These are phyloP conservation scores for Pseudocercospora fijiensis DNA, from an alignment of 2,329 filamentous ascomycete genomes.

Conservation along the genomic window DNA sequence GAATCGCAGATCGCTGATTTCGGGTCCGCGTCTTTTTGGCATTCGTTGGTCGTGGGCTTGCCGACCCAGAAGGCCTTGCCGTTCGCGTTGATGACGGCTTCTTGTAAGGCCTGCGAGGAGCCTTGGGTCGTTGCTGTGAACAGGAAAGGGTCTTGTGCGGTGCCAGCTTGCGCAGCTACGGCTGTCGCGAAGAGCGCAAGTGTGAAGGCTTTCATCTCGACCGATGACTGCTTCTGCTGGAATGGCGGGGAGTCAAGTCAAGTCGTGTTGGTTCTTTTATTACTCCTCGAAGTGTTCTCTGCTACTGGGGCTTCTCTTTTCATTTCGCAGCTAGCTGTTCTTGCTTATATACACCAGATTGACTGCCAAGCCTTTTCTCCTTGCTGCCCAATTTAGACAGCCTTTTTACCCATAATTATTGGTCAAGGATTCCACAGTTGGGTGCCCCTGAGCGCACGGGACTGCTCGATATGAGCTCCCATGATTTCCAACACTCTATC, in stretches of 20 bases:
- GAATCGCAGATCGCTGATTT: background rate
- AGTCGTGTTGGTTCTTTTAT: background rate
- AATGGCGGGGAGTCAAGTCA: background rate
- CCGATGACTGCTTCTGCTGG: no score
- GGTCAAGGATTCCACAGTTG: no score
- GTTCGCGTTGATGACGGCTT: conserved; percentile 5
- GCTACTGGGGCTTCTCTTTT: no score
- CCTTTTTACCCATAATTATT: no score
- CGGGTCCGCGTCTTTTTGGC: background rate
- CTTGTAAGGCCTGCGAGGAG: background rate
- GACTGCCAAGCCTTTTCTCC: no score
- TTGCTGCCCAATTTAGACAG: no score
- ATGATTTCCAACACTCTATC: no score
- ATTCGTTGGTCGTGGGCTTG: conserved; percentile 1
- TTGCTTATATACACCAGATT: no score
- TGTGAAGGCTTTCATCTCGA: background rate
- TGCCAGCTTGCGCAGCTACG: conserved; percentile 20
- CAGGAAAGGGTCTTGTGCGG: background rate
- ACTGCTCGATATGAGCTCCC: no score
- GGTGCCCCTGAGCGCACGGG: no score
- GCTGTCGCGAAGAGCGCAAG: conserved; percentile 10
- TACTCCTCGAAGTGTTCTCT: no score
- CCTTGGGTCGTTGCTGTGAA: conserved; percentile 3
- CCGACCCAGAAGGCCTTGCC: conserved; percentile 6
- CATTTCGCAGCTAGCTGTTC: no score